Evolutionary conservation across 2,329 filamentous ascomycete species (phyloP).

Genomic region (Aspergillus piperis): DNA sequence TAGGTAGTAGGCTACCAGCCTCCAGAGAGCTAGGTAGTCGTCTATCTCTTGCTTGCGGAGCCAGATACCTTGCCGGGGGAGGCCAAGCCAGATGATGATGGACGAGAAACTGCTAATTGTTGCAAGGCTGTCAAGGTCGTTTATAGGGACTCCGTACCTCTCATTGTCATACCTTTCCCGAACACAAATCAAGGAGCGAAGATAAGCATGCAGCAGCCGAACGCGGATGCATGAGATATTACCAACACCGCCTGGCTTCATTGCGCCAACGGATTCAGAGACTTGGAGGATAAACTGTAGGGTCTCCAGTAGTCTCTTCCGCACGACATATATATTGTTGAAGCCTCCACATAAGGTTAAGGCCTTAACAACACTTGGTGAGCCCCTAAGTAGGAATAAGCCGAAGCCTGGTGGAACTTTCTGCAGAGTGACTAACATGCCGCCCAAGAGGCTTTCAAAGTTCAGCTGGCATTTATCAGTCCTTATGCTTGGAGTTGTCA

Average conservation of each 20-base stretch:
- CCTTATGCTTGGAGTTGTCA: neutral
- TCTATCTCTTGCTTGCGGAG: constrained; percentile 61
- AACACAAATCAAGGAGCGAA: constrained; percentile 62
- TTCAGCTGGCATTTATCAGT: constrained; percentile 23
- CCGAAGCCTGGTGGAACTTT: neutral
- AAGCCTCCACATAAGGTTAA: constrained; percentile 75
- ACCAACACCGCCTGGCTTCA: constrained; percentile 69
- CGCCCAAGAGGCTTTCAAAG: constrained; percentile 34
- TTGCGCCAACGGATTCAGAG: constrained; percentile 62
- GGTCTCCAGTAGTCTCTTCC: constrained; percentile 69
- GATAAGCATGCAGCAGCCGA: constrained; percentile 67
- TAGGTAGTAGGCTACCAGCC: constrained; percentile 71
- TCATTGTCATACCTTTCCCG: constrained; percentile 58
- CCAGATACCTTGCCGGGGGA: constrained; percentile 73
- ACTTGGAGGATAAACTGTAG: constrained; percentile 75
- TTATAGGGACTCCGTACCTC: constrained; percentile 67
- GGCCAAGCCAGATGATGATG: constrained; percentile 65
- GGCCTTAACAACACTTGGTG: constrained; percentile 72
- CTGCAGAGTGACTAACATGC: constrained; percentile 24
- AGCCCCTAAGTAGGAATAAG: constrained; percentile 51
- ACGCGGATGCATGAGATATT: constrained; percentile 67
- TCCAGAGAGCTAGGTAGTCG: constrained; percentile 76
- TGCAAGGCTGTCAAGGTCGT: constrained; percentile 71
- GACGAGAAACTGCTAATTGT: constrained; percentile 72
- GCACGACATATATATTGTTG: constrained; percentile 57